Conservation (phyloP, 192 early-diverging fungal species). For the Jimgerdemannia flammicorona region DNA sequence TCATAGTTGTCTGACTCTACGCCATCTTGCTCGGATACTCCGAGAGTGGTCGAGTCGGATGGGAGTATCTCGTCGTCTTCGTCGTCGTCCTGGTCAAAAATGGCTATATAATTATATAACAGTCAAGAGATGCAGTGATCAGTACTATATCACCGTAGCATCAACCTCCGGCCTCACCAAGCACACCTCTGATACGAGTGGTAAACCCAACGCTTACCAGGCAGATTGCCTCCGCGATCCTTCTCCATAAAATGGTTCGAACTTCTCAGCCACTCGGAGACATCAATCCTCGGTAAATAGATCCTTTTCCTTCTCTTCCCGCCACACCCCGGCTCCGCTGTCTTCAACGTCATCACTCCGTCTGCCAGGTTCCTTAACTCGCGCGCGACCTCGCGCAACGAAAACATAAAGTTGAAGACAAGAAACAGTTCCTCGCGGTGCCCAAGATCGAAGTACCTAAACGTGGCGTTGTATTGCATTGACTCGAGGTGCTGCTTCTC, state of each 20-base stretch:
- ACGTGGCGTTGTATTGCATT: background rate
- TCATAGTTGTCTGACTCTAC: background rate
- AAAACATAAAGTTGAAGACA: constrained; percentile 50
- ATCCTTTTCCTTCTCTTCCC: constrained; percentile 15
- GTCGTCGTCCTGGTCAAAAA: too few species aligned
- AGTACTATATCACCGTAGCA: too few species aligned
- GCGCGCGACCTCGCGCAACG: constrained; percentile 42
- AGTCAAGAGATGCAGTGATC: too few species aligned
- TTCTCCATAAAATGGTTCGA: background rate
- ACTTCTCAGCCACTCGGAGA: constrained; percentile 25
- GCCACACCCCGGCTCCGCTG: too few species aligned
- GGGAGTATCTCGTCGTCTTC: too few species aligned
- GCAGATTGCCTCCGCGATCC: background rate
- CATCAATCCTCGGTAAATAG: constrained; percentile 21
- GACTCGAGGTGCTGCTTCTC: constrained; percentile 22
- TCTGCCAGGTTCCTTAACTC: constrained; percentile 26
- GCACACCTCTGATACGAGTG: background rate
- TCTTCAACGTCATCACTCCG: background rate
- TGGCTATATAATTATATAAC: too few species aligned
- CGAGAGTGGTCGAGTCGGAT: background rate
- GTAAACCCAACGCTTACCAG: background rate
- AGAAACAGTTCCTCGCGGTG: constrained; percentile 45
- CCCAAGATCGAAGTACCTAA: constrained; percentile 14
- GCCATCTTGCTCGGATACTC: background rate
- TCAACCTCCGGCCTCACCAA: too few species aligned